Base-by-base conservation (phyloP, 495 filamentous ascomycete genomes). In the Pseudevernia furfuracea region DNA sequence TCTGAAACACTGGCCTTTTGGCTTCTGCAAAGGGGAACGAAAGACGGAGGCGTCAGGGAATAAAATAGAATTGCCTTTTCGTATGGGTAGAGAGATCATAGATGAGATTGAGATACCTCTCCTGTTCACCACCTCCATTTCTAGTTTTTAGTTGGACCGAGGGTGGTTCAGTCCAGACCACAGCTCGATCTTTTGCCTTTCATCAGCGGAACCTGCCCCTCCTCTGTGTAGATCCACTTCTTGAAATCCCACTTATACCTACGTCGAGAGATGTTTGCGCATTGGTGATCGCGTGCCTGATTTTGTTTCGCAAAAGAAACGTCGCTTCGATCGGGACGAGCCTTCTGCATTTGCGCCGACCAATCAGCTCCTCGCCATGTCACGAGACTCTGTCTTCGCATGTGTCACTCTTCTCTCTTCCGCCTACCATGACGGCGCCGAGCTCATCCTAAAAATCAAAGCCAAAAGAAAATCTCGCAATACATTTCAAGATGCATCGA, bases 401-500 rank as follows among this genome's bases (percentile, higher is more conserved):
- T 76, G 74, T 49, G 74, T 82, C 9, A 73, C 71, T 41, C 71
- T 78, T 64, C 72, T 80, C 41, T 74, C 79, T 36, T 77, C 75
- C 49, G 74, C 78, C 44, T 81, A 80, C 67, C 72, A 75, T 37
- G 77, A 78, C 60, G 78, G 75, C 25, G 63, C 71, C 23, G 66
- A 75, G 5, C 67, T 80, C 30, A 69, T 76, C 41, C 60, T 66
- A 8, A 64, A 74, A 8, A 73, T 80, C 60, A 76, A 73, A 63
- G 72, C 71, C 28, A 78, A 75, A 63, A 73, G 71, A 59, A 69
- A 65, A 28, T 49, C 52, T 25, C 44, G 30, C 30, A 55, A 34
- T 30, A 21, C 52, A 2, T 55, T 34, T 34, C 28, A 21, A 21
- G 52, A 55, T 19, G 28, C 52, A 34, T 34, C 52, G 52, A 34